Percentiles rank a stretch among this genome's conserved stretches.
Conservation (phyloP, 176 grass and related monocot species). For the Oryza rufipogon region DNA sequence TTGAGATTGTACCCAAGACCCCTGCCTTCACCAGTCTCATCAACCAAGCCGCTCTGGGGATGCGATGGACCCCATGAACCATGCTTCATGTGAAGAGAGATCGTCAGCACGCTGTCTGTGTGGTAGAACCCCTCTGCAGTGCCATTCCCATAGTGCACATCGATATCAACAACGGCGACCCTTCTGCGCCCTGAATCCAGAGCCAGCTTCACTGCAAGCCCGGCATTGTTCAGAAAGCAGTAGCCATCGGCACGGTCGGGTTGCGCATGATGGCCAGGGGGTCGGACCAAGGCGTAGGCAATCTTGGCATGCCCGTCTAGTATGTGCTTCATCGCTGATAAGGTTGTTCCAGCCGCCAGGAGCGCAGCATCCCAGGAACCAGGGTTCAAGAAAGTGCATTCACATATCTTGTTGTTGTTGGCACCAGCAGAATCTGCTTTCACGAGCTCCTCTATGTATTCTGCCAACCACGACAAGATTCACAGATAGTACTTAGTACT, state of each 20-base stretch:
- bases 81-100: conserved; percentile 93
- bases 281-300: conserved; percentile 73
- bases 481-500: background rate
- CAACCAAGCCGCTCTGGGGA: conserved; percentile 58
- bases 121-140: conserved; percentile 83
- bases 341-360: conserved; percentile 71
- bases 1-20: conserved; percentile 90
- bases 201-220: conserved; percentile 72
- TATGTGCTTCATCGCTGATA: conserved; percentile 76
- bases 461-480: background rate
- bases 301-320: conserved; percentile 65
- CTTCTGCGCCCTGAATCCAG: conserved; percentile 59
- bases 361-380: conserved; percentile 85
- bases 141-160: conserved; percentile 92
- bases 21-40: conserved; percentile 73
- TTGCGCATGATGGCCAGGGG: conserved; percentile 87
- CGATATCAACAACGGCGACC: conserved; percentile 67
- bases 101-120: conserved; percentile 59
- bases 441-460: conserved; percentile 79
- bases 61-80: conserved; percentile 86
- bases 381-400: conserved; percentile 73
- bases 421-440: conserved; percentile 64
- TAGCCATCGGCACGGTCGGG: conserved; percentile 75
- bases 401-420: conserved; percentile 73
- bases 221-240: conserved; percentile 97